Conservation (phyloP, 208 protist species). For the Leishmania mexicana region DNA sequence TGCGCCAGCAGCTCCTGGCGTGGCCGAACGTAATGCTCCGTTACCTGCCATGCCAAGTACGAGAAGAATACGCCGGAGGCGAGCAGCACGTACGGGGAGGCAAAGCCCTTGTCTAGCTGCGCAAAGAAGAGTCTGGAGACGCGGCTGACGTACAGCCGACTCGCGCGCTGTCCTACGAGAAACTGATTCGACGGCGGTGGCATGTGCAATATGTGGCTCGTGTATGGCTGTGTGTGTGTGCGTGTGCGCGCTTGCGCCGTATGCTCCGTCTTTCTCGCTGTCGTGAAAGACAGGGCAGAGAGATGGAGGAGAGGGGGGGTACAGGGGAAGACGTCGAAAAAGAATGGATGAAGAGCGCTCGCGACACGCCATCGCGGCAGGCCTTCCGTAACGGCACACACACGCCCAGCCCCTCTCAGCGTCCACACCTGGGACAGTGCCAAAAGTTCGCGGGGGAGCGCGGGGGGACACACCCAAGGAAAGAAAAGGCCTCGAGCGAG, state of each 20-base stretch:
- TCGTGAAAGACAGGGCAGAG: background rate
- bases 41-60: slow-evolving; percentile 62
- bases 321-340: background rate
- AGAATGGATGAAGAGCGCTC: background rate
- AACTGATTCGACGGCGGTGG: slow-evolving; percentile 22
- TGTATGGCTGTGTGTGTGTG: background rate
- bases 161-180: slow-evolving; percentile 38
- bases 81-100: slow-evolving; percentile 74
- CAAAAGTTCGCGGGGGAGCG: background rate
- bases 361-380: background rate
- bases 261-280: background rate
- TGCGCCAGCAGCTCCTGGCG: slow-evolving; percentile 47
- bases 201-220: slow-evolving; percentile 1
- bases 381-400: background rate
- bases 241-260: too few species aligned
- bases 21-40: slow-evolving; percentile 56
- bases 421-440: background rate
- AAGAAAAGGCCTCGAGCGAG: background rate
- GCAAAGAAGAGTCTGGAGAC: slow-evolving; percentile 80
- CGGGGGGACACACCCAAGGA: background rate
- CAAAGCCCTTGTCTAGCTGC: slow-evolving; percentile 79
- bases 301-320: background rate
- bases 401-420: background rate
- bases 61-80: slow-evolving; percentile 50
- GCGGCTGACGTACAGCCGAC: slow-evolving; percentile 58